phyloP scores from a whole-genome alignment of 192 early-diverging fungal species.

The Allomyces javanicus region DNA sequence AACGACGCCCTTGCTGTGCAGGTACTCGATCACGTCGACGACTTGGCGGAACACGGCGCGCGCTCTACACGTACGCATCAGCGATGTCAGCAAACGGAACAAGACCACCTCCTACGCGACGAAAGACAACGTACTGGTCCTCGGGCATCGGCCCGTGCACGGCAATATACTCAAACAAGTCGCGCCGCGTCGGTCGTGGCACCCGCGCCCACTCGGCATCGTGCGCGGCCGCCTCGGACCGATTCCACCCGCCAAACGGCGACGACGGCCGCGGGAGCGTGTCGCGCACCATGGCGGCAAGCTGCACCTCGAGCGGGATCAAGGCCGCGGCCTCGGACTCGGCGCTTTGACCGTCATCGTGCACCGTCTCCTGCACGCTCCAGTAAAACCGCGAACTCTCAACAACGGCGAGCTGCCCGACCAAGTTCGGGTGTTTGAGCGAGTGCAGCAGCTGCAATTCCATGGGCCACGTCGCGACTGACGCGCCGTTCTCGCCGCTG shows the following conservation, averaged over 20 bases:
- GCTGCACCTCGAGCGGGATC: neutral
- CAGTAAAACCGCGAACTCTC: constrained; percentile 12
- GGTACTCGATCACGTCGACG: constrained; percentile 15
- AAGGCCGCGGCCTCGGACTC: constrained; percentile 13
- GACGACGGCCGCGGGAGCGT: neutral
- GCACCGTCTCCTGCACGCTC: constrained; percentile 20
- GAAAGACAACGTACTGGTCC: neutral
- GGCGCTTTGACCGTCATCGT: constrained; percentile 21
- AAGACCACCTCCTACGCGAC: too few species aligned
- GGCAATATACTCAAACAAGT: constrained; percentile 31
- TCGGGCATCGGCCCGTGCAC: constrained; percentile 18
- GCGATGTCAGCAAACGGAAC: too few species aligned
- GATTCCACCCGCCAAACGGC: neutral
- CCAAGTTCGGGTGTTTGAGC: constrained; percentile 18
- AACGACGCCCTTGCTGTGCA: constrained; percentile 21
- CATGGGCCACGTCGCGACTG: too few species aligned
- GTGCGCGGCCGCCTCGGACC: neutral
- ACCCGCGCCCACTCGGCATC: neutral
- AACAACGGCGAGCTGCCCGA: constrained; percentile 11
- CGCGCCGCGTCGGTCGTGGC: constrained; percentile 4
- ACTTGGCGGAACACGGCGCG: constrained; percentile 19
- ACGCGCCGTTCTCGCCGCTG: too few species aligned
- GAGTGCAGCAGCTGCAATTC: constrained; percentile 27
- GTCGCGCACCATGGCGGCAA: neutral
- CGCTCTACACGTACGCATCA: neutral